A percentile compares a stretch with the other conserved stretches of the same genome.
These are phyloP conservation scores for Gynostemma pentaphyllum DNA, from an alignment of 306 rosid species.

Conservation along the genomic window DNA sequence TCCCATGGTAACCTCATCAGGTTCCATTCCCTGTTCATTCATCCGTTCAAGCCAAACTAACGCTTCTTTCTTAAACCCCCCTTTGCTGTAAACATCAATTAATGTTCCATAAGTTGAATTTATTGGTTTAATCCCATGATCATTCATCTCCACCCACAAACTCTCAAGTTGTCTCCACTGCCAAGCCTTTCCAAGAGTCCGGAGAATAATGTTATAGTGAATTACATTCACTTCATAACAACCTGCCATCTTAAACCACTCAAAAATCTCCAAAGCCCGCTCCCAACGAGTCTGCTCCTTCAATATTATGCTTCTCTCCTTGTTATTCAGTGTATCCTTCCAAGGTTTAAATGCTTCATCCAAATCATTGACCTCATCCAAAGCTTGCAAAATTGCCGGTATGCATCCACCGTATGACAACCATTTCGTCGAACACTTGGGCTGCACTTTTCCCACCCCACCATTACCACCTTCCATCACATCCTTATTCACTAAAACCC, in stretches of 20 bases:
- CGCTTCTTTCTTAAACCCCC: conserved; percentile 60
- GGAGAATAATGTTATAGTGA: conserved; percentile 63
- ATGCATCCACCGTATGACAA: conserved; percentile 41
- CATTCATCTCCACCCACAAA: conserved; percentile 64
- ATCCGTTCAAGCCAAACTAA: conserved; percentile 69
- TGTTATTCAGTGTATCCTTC: conserved; percentile 35
- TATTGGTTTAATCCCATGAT: conserved; percentile 42
- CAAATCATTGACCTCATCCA: conserved; percentile 42
- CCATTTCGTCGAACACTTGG: conserved; percentile 64
- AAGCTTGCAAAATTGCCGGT: conserved; percentile 44
- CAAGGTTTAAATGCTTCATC: conserved; percentile 56
- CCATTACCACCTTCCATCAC: not conserved
- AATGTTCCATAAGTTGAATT: conserved; percentile 76
- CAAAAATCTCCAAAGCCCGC: conserved; percentile 53
- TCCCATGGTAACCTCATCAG: conserved; percentile 93
- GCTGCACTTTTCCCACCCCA: conserved; percentile 28
- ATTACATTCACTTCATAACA: conserved; percentile 60
- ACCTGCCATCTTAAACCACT: conserved; percentile 59
- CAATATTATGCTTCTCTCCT: conserved; percentile 63
- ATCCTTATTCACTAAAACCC: conserved; percentile 9
- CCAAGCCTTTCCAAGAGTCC: conserved; percentile 47
- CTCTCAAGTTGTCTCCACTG: conserved; percentile 45
- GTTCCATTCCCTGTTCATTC: conserved; percentile 61
- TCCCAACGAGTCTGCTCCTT: conserved; percentile 56
- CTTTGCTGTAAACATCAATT: conserved; percentile 82